Percentiles rank a stretch among this genome's conserved stretches.
Evolutionary conservation across 2,329 filamentous ascomycete species (phyloP).

Genomic region (Alternaria hordeiaustralica): DNA sequence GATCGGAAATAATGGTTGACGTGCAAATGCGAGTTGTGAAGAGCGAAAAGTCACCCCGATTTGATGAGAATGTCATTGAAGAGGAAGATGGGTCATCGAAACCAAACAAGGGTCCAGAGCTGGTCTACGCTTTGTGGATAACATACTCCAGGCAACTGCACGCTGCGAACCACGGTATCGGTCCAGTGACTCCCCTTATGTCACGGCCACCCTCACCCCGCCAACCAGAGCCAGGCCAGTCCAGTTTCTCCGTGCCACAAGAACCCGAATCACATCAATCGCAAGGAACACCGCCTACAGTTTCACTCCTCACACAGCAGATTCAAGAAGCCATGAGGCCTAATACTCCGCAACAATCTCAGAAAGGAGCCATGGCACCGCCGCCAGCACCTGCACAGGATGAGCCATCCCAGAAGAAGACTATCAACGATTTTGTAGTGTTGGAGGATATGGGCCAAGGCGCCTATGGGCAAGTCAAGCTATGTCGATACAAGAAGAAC

Average conservation of each 20-base stretch:
- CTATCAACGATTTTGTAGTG: slow-evolving; percentile 87
- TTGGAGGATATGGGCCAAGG: slow-evolving; percentile 98
- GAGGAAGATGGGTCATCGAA: slow-evolving; percentile 59
- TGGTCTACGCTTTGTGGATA: slow-evolving; percentile 95
- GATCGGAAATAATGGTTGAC: slow-evolving; percentile 90
- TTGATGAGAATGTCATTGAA: slow-evolving; percentile 68
- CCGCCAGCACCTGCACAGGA: slow-evolving; percentile 21
- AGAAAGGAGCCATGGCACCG: slow-evolving; percentile 22
- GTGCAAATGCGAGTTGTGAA: slow-evolving; percentile 96
- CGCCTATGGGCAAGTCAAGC: slow-evolving; percentile 96
- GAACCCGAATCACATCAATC: slow-evolving; percentile 44
- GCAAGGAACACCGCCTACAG: slow-evolving; percentile 46
- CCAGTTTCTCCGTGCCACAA: slow-evolving; percentile 49
- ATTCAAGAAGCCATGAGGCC: slow-evolving; percentile 58
- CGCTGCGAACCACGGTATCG: slow-evolving; percentile 68
- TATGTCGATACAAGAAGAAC: slow-evolving; percentile 82
- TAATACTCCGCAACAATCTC: slow-evolving; percentile 51
- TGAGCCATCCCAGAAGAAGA: slow-evolving; percentile 67
- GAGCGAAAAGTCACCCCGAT: slow-evolving; percentile 65
- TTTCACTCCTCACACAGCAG: slow-evolving; percentile 59
- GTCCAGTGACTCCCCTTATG: slow-evolving; percentile 67
- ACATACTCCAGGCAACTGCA: slow-evolving; percentile 95
- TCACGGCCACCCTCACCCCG: slow-evolving; percentile 76
- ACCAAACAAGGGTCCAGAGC: slow-evolving; percentile 64
- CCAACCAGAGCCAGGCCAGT: slow-evolving; percentile 80